Evolutionary conservation across 768 basidiomycete genomes (phyloP), one percentile per base, ranked within the genome.

Genomic region (Boletus bicolor): DNA sequence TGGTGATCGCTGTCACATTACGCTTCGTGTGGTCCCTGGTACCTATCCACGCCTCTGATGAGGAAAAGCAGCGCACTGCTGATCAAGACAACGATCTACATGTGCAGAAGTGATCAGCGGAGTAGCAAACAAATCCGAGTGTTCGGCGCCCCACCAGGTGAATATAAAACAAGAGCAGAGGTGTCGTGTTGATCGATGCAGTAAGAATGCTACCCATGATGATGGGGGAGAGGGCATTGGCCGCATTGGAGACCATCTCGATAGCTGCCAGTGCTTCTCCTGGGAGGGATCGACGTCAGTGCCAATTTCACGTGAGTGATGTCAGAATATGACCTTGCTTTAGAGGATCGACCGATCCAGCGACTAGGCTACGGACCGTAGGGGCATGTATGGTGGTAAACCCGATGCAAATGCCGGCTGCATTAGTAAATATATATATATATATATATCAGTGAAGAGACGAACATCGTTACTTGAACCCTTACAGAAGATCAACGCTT

Each of bases 121-220:
- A 21, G 12, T 14, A 19, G 5, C 2, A 19, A 24, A 7, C 10
- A 11, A 26, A 11, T 15, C 8, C n/a, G 1, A 42, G 10, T 4
- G 15, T 6, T 49, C 3, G 7, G 19, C 4, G 10, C n/a, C 8
- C 63, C 28, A 69, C 69, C 58, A 57, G n/a, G 19, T 67, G 64
- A 7, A 69, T 46, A 36, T 69, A 56, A 54, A 69, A 69, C 30
- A 65, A 9, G 46, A 69, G 39, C 24, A 69, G 10, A 32, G 68
- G 68, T 7, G 15, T 14, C 0, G 52, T 59, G n/a, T 38, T 44
- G 26, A 69, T 67, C 9, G 69, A 64, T 36, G 57, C 53, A 11
- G 65, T 63, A 26, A 71, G 44, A 35, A 71, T 60, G 39, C 67
- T 46, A 7, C 70, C 70, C 67, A 72, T 69, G 43, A 73, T 51